Percentiles rank a stretch among this genome's conserved stretches.
Evolutionary conservation across 1,284 basidiomycete genomes (phyloP).

Genomic region (Testicularia cyperi): DNA sequence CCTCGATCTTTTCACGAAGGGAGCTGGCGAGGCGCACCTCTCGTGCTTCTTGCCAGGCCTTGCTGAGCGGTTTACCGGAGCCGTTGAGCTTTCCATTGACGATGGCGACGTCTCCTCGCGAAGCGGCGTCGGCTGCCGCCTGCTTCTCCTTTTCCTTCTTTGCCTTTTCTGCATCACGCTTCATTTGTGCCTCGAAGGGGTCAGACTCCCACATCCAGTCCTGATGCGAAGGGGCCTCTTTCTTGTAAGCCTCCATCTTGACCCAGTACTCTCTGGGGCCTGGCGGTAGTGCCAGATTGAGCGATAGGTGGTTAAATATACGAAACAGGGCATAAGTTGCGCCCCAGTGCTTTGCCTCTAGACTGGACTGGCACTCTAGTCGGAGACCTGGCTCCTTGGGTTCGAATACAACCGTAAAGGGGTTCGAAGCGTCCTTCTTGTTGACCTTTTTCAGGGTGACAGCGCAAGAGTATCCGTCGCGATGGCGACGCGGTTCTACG

Average conservation of each 20-base stretch:
- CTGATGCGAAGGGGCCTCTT: slow-evolving; percentile 41
- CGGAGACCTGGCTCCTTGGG: slow-evolving; percentile 52
- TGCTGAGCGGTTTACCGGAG: slow-evolving; percentile 52
- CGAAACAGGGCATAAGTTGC: slow-evolving; percentile 60
- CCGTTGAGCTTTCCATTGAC: slow-evolving; percentile 31
- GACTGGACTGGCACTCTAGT: slow-evolving; percentile 39
- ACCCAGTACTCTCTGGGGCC: slow-evolving; percentile 59
- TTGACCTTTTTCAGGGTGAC: slow-evolving; percentile 56
- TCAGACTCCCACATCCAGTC: slow-evolving; percentile 56
- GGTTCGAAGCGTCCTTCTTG: slow-evolving; percentile 54
- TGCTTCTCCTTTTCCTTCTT: slow-evolving; percentile 36
- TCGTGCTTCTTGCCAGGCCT: slow-evolving; percentile 70
- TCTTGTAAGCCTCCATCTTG: slow-evolving; percentile 52
- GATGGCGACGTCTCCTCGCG: slow-evolving; percentile 17
- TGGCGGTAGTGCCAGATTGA: slow-evolving; percentile 53
- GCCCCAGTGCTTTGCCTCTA: slow-evolving; percentile 58
- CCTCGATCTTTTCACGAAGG: slow-evolving; percentile 79
- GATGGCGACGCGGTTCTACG: slow-evolving; percentile 44
- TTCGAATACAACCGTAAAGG: slow-evolving; percentile 49
- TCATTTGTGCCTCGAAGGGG: slow-evolving; percentile 55
- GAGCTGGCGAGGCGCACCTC: slow-evolving; percentile 82
- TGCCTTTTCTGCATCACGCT: slow-evolving; percentile 48
- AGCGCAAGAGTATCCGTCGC: slow-evolving; percentile 44
- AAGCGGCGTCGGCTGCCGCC: slow-evolving; percentile 24
- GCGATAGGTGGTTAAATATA: slow-evolving; percentile 51